Evolutionary conservation across 306 rosid genomes (phyloP), one percentile per base, ranked within the genome.

Genomic region (Vigna trinervia): DNA sequence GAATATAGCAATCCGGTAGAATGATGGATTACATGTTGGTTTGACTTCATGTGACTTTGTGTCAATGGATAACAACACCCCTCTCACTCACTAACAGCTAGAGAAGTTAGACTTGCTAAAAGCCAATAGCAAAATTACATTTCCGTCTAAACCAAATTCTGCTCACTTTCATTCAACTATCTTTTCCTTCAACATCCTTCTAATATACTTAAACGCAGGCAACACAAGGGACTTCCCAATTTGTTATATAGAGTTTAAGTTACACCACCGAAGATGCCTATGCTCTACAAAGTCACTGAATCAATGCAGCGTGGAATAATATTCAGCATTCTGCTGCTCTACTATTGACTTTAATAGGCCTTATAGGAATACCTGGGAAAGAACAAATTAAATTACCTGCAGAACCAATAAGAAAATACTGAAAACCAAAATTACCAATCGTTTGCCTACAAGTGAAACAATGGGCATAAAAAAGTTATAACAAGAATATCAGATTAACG

Each of bases 21-120:
- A 80, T 50, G 78, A 19, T 65, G 69, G 77, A 72, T 84, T 86
- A 78, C 78, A 73, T 53, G 75, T 74, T 79, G 80, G 60, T 77
- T 41, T 54, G 26, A 76, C 47, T 56, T 77, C 28, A 41, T 41
- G 79, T 43, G 38, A 64, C 73, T 71, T 54, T 11, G 36, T 50
- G 81, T 71, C 75, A 30, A 77, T 41, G 36, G 80, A 80, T 78
- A 72, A 77, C 38, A 72, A 77, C 38, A 70, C 23, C 34, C 39
- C 30, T 54, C 19, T 45, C 61, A 71, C 62, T 45, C 57, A 74
- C 62, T 50, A 54, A 65, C 81, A 60, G 77, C 75, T 61, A 36
- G 36, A 75, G 26, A 73, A 54, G 80, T 46, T 61, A 68, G 75
- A 38, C 84, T 82, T 54, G 30, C 69, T 56, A 76, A 69, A 84